These are phyloP conservation scores for Microbotryum violaceum DNA, from an alignment of 1,284 basidiomycete species.

Conservation along the genomic window DNA sequence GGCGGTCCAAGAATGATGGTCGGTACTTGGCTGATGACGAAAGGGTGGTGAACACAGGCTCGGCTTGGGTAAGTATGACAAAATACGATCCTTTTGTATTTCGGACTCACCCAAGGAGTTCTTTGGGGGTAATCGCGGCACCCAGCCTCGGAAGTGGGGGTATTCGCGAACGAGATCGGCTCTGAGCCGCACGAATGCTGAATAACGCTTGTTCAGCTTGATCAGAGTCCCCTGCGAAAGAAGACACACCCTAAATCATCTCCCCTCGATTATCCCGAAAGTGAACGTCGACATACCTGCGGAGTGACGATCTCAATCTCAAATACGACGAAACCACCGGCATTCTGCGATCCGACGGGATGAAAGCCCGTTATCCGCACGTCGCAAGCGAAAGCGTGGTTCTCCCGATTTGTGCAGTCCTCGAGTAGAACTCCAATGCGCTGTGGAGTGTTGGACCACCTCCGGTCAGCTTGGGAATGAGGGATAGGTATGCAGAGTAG, in stretches of 20 bases:
- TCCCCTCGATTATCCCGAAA: neutral
- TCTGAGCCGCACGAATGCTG: conserved; percentile 56
- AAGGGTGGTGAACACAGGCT: neutral
- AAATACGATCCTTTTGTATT: neutral
- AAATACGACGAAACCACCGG: conserved; percentile 33
- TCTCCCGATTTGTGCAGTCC: conserved; percentile 23
- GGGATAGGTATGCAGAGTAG: too few species aligned
- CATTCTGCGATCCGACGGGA: conserved; percentile 28
- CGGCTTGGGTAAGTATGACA: neutral
- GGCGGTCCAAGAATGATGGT: conserved; percentile 59
- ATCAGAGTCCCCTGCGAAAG: conserved; percentile 53
- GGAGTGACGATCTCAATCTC: conserved; percentile 33
- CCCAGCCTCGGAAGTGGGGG: conserved; percentile 49
- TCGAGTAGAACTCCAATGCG: conserved; percentile 24
- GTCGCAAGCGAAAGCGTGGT: conserved; percentile 23
- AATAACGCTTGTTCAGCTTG: conserved; percentile 62
- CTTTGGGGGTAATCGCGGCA: conserved; percentile 62
- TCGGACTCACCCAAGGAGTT: conserved; percentile 53
- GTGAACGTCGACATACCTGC: conserved; percentile 9
- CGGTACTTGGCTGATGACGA: conserved; percentile 47
- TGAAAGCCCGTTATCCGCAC: conserved; percentile 28
- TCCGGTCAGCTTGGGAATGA: neutral
- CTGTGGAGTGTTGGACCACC: neutral
- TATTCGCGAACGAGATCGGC: conserved; percentile 49
- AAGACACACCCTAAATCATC: neutral